Base-by-base conservation (phyloP, 148 eudicot species). In the Talinum fruticosum region DNA sequence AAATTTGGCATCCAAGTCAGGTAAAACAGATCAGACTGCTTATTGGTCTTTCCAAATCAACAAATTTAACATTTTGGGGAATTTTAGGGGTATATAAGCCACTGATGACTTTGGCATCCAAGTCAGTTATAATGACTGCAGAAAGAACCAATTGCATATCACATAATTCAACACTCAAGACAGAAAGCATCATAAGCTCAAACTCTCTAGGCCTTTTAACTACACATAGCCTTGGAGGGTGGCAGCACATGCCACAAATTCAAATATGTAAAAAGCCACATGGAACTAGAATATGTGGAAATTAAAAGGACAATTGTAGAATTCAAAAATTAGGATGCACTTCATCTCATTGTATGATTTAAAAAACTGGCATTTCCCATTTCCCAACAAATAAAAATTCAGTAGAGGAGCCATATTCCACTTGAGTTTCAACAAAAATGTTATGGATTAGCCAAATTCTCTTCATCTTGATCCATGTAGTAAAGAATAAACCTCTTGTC, bases 401-500 rank as follows among this genome's bases (percentile, higher is more conserved):
- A n/a, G n/a, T n/a, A n/a, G n/a, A n/a, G n/a, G n/a, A n/a, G n/a
- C n/a, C n/a, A n/a, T n/a, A n/a, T n/a, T n/a, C n/a, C n/a, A n/a
- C 14, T 10, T 26, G 66, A 62, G 4, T 24, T 62, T 10, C 66
- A 62, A 62, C 66, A 62, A 62, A 26, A 62, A 18, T 62, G 34
- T 62, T 28, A 28, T 62, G 66, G 66, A 62, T 16, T 62, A 26
- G 33, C 16, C 14, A 28, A 2, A 33, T 8, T 62, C 6, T 77
- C 82, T 75, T 79, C 83, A 45, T 86, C 86, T 32, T 83, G 76
- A 51, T 84, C 85, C 80, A 72, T 75, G 80, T 88, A 83, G 70
- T 71, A 57, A 57, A 81, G 69, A 28, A 86, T 69, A 80, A 80
- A 87, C 82, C 77, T 84, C 79, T 76, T 86, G 81, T 93, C 93